Base-by-base conservation (phyloP, 2,329 filamentous ascomycete species). In the Colletotrichum costaricense region DNA sequence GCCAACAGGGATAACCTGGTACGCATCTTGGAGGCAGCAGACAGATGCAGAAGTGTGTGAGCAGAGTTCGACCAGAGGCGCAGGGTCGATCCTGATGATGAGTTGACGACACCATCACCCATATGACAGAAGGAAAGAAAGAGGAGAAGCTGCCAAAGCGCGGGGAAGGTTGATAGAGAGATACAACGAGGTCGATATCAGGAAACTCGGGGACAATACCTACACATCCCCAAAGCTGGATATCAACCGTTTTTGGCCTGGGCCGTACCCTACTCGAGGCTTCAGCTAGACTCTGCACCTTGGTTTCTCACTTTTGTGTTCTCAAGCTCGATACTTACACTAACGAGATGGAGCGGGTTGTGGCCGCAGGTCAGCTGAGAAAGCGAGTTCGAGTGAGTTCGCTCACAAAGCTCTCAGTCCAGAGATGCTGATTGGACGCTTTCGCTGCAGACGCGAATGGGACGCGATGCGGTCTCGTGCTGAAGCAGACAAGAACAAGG, bases 1-100 rank as follows among this genome's bases (percentile, higher is more conserved):
- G 52, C 42, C 62, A 59, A 9, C 42, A 70, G 55, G 67, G 62
- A 55, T 55, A 22, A 22, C 62, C 62, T 59, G 42, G 67, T 26
- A 60, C 54, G 16, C 30, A 19, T n/a, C 12, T 22, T 54, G 14
- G 42, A 70, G 19, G 42, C 56, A 66, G 33, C 24, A 19, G 58
- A 66, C 30, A 22, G 9, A 70, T 46, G 14, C 42, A 70, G 54
- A 55, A 65, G 60, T 38, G n/a, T 59, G 54, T 55, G 30, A 33
- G 38, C 12, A 70, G 42, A 42, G 28, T 55, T 59, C 14, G 28
- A 28, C 54, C 35, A 66, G n/a, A 46, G 35, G 24, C 49, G 49
- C 57, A 68, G 35, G 64, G 63, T 59, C 38, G 62, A 72, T 46
- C 56, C 49, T 68, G 52, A 54, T 35, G 26, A 28, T 24, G 7